phyloP scores from a whole-genome alignment of 2,329 filamentous ascomycete genomes.

The Pezicula neosporulosa region DNA sequence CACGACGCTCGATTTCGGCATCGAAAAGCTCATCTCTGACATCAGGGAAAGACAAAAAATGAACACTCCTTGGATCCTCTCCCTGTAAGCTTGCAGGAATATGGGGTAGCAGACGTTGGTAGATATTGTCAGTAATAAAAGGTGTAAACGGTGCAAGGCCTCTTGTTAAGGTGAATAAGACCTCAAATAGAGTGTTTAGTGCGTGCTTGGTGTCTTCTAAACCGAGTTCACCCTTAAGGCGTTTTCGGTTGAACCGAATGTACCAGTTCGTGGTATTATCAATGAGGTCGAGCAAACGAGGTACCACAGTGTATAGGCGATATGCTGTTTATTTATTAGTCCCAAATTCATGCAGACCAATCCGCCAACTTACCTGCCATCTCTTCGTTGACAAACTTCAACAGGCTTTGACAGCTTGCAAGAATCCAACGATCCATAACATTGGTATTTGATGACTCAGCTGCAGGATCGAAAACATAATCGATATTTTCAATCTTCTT shows the following conservation, averaged over 20 bases:
- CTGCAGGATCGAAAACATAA: conserved; percentile 73
- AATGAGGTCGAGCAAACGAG: conserved; percentile 76
- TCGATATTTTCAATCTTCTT: conserved; percentile 81
- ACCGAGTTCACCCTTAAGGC: conserved; percentile 86
- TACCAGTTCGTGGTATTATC: conserved; percentile 99
- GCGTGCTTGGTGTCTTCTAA: conserved; percentile 84
- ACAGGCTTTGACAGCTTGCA: conserved; percentile 84
- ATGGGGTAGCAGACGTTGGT: conserved; percentile 74
- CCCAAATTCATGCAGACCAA: neutral
- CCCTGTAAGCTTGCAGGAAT: conserved; percentile 70
- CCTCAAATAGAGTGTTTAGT: conserved; percentile 90
- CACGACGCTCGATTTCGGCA: conserved; percentile 77
- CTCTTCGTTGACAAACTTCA: conserved; percentile 89
- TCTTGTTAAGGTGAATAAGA: conserved; percentile 83
- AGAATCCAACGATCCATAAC: conserved; percentile 97
- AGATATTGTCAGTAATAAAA: conserved; percentile 94
- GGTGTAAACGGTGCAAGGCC: conserved; percentile 92
- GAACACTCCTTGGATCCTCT: conserved; percentile 79
- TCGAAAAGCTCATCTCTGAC: conserved; percentile 88
- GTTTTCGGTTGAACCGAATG: conserved; percentile 88
- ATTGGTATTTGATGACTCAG: conserved; percentile 75
- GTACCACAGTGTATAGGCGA: conserved; percentile 87
- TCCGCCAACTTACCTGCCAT: conserved; percentile 64
- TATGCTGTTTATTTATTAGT: conserved; percentile 45
- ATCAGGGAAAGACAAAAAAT: conserved; percentile 88